Evolutionary conservation across 805 yeast species (phyloP).

Genomic region (Ogataea parapolymorpha): DNA sequence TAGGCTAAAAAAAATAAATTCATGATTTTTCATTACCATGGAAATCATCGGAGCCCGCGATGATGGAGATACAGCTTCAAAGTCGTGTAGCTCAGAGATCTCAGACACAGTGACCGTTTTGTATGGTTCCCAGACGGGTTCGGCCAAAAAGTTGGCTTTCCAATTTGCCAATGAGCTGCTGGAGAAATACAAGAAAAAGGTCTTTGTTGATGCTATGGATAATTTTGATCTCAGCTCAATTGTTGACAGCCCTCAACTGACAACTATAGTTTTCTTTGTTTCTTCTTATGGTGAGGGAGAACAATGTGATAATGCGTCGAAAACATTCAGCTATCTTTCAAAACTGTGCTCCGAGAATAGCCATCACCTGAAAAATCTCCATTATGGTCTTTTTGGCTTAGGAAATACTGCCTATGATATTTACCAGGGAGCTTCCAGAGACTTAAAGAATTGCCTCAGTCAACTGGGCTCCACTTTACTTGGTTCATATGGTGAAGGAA

Average conservation of each 20-base stretch:
- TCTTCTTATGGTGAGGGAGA: conserved; percentile 98
- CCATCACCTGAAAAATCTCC: conserved; percentile 32
- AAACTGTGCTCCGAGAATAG: not conserved
- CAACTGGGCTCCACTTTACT: conserved; percentile 59
- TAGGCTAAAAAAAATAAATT: too few species aligned
- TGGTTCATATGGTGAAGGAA: conserved; percentile 79
- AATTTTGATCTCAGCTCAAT: conserved; percentile 71
- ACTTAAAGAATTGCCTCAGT: conserved; percentile 47
- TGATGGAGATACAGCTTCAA: too few species aligned
- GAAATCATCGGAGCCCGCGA: too few species aligned
- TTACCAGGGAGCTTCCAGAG: conserved; percentile 74
- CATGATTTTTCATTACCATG: too few species aligned
- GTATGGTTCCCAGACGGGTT: conserved; percentile 36
- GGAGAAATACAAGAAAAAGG: conserved; percentile 64
- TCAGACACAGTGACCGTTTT: conserved; percentile 24
- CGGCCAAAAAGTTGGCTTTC: conserved; percentile 28
- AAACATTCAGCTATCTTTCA: conserved; percentile 51
- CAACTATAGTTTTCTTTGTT: conserved; percentile 51
- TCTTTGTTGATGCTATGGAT: conserved; percentile 69
- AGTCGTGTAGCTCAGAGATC: too few species aligned
- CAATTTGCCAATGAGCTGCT: conserved; percentile 76
- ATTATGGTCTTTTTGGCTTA: conserved; percentile 76
- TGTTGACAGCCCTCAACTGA: conserved; percentile 49
- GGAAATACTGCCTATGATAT: conserved; percentile 91
- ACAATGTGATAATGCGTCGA: conserved; percentile 84